Evolutionary conservation across 768 basidiomycete species (phyloP).

Genomic region (Hortiboletus flavorubellus): DNA sequence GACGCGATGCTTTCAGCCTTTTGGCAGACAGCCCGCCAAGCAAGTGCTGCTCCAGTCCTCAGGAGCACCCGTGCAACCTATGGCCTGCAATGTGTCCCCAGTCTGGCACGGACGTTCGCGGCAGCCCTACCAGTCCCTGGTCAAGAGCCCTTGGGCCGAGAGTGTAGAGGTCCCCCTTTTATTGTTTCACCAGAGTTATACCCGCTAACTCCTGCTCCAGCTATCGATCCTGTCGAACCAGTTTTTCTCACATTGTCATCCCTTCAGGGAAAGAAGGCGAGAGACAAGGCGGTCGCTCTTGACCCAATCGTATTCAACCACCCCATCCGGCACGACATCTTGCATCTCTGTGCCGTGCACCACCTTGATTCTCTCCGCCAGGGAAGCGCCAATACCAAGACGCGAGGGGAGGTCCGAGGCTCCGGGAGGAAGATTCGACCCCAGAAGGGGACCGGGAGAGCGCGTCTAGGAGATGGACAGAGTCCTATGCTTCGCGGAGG

Average conservation of each 20-base stretch:
- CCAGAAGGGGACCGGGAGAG: constrained; percentile 90
- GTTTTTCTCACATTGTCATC: constrained; percentile 61
- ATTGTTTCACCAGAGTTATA: constrained; percentile 1
- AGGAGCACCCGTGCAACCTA: neutral
- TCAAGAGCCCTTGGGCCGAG: neutral
- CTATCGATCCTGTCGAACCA: constrained; percentile 40
- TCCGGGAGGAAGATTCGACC: constrained; percentile 86
- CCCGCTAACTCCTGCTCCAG: constrained; percentile 28
- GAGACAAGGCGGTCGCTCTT: constrained; percentile 54
- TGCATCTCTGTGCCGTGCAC: constrained; percentile 89
- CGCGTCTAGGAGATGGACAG: constrained; percentile 86
- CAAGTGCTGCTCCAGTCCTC: neutral
- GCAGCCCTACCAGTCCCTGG: constrained; percentile 2
- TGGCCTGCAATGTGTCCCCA: neutral
- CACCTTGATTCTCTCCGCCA: constrained; percentile 87
- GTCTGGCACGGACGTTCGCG: constrained; percentile 12
- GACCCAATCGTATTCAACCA: constrained; percentile 84
- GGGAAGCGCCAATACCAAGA: constrained; percentile 90
- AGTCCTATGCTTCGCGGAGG: constrained; percentile 88
- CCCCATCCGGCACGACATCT: constrained; percentile 86
- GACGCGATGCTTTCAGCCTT: constrained; percentile 19
- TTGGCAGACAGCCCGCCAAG: constrained; percentile 13
- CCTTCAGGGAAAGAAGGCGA: constrained; percentile 43
- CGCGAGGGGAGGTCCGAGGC: constrained; percentile 83
- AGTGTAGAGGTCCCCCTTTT: constrained; percentile 17